A percentile compares a stretch with the other conserved stretches of the same genome.
phyloP scores from a whole-genome alignment of 805 yeast genomes.

The Osmozyma mogii region DNA sequence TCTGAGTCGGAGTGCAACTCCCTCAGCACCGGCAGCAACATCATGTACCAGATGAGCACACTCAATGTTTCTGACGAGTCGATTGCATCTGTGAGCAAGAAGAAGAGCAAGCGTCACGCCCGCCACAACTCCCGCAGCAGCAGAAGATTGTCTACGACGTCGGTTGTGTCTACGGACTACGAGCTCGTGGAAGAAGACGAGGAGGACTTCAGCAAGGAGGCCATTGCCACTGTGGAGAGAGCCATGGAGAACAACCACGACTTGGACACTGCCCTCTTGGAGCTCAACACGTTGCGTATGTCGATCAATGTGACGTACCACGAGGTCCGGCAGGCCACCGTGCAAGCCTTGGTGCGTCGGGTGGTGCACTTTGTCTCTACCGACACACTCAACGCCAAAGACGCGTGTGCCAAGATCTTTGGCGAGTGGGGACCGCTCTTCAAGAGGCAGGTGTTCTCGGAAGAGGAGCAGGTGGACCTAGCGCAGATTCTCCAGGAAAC shows the following conservation, averaged over 20 bases:
- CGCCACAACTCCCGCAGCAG: constrained; percentile 16
- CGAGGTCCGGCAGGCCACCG: constrained; percentile 81
- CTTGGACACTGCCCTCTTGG: constrained; percentile 85
- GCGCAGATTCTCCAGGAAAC: constrained; percentile 43
- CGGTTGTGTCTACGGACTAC: constrained; percentile 40
- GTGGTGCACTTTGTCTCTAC: constrained; percentile 70
- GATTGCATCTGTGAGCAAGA: constrained; percentile 42
- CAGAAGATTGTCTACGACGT: constrained; percentile 30
- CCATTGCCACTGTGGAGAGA: constrained; percentile 86
- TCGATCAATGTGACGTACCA: constrained; percentile 94
- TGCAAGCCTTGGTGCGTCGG: constrained; percentile 61
- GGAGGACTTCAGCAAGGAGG: constrained; percentile 81
- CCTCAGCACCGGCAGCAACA: constrained; percentile 27
- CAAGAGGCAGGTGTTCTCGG: constrained; percentile 77
- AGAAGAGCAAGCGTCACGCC: constrained; percentile 31
- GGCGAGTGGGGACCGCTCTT: constrained; percentile 76
- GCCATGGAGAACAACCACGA: constrained; percentile 91
- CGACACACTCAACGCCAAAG: constrained; percentile 66
- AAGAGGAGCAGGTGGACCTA: constrained; percentile 70
- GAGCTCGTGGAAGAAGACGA: constrained; percentile 39
- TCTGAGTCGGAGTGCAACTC: constrained; percentile 34
- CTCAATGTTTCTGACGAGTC: constrained; percentile 52
- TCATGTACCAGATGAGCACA: constrained; percentile 40
- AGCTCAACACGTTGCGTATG: constrained; percentile 92
- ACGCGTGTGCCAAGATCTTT: constrained; percentile 71